Base-by-base conservation (phyloP, 257 asterid species). In the Nicotiana undulata region DNA sequence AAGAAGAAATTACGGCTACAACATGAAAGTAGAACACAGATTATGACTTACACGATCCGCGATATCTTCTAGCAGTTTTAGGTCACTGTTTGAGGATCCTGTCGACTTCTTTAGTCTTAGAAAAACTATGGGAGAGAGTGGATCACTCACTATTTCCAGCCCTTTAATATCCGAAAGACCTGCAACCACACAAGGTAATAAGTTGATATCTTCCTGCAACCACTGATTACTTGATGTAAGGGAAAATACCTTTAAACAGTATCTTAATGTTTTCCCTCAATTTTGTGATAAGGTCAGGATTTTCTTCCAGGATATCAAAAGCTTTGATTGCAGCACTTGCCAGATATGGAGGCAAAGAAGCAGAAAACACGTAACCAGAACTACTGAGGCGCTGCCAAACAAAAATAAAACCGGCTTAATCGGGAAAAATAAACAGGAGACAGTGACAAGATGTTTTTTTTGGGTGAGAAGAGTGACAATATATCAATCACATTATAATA, bases 321-420 rank as follows among this genome's bases (percentile, higher is more conserved):
- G 98, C 98, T 34, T 93, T 95, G 83, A 94, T 91, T 59, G 98
- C 98, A 20, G 95, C 96, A 88, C 96, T 90, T 67, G 98, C 98
- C 74, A 94, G 91, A 87, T 94, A 94, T 53, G 98, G 98, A 80
- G 98, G 98, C 87, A 93, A 88, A 77, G 98, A 93, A 32, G 99
- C 99, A 87, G 98, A 95, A 85, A 95, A 95, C 46, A 92, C 97
- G 76, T 94, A 94, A 61, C 97, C 97, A 65, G 98, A 91, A 86
- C 96, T 91, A 83, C 97, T 93, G 84, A 93, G 97, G 80, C 96
- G 96, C 97, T 93, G 97, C 84, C 85, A 92, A n/a, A 80, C 56
- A 44, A 78, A 40, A 65, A 65, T 34, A 32, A 75, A 40, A 60
- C 6, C 60, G 56, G 81, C 22, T 79, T 74, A 49, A 49, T 3